phyloP scores from a whole-genome alignment of 2,329 filamentous ascomycete genomes.

The Alternaria arbusti region DNA sequence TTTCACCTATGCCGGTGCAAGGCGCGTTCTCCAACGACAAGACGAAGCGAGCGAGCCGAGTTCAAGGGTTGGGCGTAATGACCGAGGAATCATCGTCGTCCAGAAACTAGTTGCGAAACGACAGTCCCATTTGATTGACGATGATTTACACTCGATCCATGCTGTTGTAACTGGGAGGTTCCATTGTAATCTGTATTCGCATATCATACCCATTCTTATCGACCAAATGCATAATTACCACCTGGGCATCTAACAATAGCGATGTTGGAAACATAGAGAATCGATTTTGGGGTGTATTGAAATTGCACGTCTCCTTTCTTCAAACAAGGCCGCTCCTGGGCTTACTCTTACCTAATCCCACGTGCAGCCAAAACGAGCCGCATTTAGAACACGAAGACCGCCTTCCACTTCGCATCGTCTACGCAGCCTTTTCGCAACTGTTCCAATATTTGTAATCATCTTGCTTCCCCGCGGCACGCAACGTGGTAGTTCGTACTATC shows the following conservation, averaged over 20 bases:
- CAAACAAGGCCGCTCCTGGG: neutral
- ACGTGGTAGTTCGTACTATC: neutral
- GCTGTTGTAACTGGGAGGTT: neutral
- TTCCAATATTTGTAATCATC: too few relatives aligned
- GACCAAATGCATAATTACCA: neutral
- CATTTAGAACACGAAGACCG: neutral
- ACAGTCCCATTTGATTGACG: too few relatives aligned
- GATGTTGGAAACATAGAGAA: neutral
- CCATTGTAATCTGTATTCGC: neutral
- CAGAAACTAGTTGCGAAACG: too few relatives aligned
- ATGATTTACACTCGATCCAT: neutral
- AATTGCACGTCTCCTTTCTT: neutral
- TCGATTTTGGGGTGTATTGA: neutral
- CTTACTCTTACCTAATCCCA: neutral
- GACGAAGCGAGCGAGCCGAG: constrained; percentile 12
- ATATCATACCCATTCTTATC: neutral
- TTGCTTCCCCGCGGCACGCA: neutral
- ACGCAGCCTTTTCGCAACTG: too few relatives aligned
- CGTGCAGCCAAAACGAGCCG: neutral
- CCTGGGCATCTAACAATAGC: neutral
- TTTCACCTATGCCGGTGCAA: constrained; percentile 24
- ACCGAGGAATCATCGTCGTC: constrained; percentile 1
- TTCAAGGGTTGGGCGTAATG: constrained; percentile 16
- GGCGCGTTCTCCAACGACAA: constrained; percentile 15
- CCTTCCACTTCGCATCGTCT: neutral